Evolutionary conservation across 2,329 filamentous ascomycete species (phyloP), one percentile per base, ranked within the genome.

Genomic region (Fusarium lateritium): DNA sequence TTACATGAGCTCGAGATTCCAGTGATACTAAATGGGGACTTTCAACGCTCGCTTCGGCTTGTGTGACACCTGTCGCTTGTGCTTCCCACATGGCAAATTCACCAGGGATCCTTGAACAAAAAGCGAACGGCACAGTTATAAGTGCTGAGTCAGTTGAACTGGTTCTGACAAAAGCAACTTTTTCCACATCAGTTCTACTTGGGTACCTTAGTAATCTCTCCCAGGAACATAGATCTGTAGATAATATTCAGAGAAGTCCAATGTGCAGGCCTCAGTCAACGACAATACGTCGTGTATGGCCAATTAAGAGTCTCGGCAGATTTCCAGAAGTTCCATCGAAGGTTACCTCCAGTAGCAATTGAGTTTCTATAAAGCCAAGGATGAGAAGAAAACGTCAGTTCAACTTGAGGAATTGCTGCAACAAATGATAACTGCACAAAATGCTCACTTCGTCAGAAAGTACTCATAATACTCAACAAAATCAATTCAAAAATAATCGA

Each of bases 1-100:
- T 62, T 42, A 31, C 52, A 52, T 50, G 44, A 60, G 28, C 34
- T 24, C 47, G 49, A 49, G 56, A 46, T 60, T 67, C 46, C n/a
- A 59, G n/a, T 52, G 47, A 54, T 36, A 44, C 42, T 36, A 65
- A 36, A 58, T 62, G 44, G 33, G 45, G 24, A 49, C 55, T 47
- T 40, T 26, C 52, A 56, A 69, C 45, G 58, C 46, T 52, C 55
- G 54, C 56, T 44, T 71, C 54, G 56, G 36, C 58, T 59, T 58
- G 61, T 40, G 58, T 63, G 53, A 62, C 63, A 67, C 58, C 47
- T 56, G 43, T 54, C 58, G 61, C 47, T 39, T 61, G 46, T 72
- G 62, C 56, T 69, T 73, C 56, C 71, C 69, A 73, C 71, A 73
- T 74, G 71, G 71, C 71, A 65, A 31, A 65, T 67, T 63, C 59